Conservation (phyloP, 176 grass and related monocot genomes). For the Hordeum vulgare region DNA sequence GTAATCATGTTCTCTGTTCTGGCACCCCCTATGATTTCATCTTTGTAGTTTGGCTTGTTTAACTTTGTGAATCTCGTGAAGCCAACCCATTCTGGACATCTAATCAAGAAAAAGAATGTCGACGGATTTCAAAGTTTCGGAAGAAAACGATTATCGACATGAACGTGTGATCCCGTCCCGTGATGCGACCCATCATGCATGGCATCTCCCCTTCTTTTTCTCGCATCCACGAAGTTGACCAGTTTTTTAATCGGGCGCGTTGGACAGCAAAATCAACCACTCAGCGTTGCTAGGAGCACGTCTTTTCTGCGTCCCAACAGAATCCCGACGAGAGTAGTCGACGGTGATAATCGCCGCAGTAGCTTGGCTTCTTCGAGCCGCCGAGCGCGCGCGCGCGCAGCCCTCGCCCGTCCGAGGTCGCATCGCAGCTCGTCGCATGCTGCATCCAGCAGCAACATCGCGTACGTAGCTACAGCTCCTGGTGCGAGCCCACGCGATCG, state of each 20-base stretch:
- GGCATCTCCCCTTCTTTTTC: too few species aligned
- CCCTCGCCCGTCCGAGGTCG: background rate
- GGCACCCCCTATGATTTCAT: too few species aligned
- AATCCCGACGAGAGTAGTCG: background rate
- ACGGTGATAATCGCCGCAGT: background rate
- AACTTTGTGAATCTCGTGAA: too few species aligned
- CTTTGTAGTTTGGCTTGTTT: too few species aligned
- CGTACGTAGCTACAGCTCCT: slow-evolving; percentile 40
- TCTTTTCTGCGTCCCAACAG: background rate
- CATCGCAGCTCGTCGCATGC: background rate
- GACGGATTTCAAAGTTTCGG: too few species aligned
- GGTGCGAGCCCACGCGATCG: slow-evolving; percentile 2
- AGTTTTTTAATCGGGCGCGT: background rate
- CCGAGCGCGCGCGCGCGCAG: background rate
- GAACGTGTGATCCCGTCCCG: too few species aligned
- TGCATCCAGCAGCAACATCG: too few species aligned
- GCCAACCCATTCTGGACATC: too few species aligned
- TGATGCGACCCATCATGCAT: too few species aligned
- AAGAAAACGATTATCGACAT: too few species aligned
- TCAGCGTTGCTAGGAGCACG: background rate
- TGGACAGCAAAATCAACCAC: background rate
- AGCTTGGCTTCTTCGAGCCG: background rate
- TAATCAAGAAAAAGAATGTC: too few species aligned
- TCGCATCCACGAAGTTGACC: background rate
- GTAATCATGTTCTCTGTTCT: background rate